Base-by-base conservation (phyloP, 345 rosid species). In the Eucalyptus sp. region DNA sequence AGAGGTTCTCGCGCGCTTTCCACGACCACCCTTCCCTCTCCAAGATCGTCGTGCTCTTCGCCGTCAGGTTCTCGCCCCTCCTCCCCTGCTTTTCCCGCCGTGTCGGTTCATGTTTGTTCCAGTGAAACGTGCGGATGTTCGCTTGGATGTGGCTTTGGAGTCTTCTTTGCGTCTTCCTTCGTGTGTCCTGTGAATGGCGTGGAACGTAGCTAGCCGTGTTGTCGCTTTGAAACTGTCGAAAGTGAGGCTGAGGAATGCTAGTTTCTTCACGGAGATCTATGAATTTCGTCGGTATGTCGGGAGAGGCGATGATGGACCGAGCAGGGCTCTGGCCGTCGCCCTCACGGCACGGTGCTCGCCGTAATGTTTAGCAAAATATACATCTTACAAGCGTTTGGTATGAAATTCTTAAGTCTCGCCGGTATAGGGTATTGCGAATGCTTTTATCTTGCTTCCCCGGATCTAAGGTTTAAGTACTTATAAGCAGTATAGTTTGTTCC, bases 1-100 rank as follows among this genome's bases (percentile, higher is more conserved):
- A 94, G 87, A 90, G 96, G 91, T 88, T 94, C 92, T 93, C 97
- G 25, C 93, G 93, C 91, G 94, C 94, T 84, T 95, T 94, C 90
- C 93, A 93, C 71, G 99, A 95, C 54, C 87, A 94, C 90, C 96
- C 99, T 89, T 93, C 93, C 54, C 92, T 97, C 89, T 92, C 99
- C 51, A 93, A 95, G 90, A 92, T 97, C 50, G 9, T 96, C 89
- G 91, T 96, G 88, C 90, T 97, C 93, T 94, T 96, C 95, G 90
- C 99, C 56, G 90, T 98, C 94, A 93, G 99, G 99, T 97, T 33
- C 11, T 13, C 10, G 33, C 31, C 22, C 29, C 18, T 60, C 25
- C 43, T 58, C 33, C 68, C 50, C 71, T 44, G 6, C 87, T 18
- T 50, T 27, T 44, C 13, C 33, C 60, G 79, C 87, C 6, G 48